Conservation (phyloP, 2,329 filamentous ascomycete genomes). For the Myriosclerotinia duriaeana region DNA sequence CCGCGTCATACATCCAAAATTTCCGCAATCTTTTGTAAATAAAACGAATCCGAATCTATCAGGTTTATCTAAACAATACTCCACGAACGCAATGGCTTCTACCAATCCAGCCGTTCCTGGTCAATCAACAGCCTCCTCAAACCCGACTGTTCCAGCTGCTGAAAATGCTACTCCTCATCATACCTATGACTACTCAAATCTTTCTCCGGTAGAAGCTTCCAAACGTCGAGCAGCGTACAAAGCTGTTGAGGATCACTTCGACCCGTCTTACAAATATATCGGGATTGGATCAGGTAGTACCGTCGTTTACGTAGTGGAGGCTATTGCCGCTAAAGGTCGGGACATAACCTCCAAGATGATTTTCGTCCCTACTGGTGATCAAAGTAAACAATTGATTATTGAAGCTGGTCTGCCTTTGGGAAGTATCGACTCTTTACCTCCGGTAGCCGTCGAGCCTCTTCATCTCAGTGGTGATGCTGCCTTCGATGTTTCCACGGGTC, state of each 20-base stretch:
- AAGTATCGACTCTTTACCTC: constrained; percentile 41
- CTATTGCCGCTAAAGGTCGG: constrained; percentile 63
- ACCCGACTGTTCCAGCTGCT: constrained; percentile 23
- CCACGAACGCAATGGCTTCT: constrained; percentile 15
- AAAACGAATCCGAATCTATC: not conserved
- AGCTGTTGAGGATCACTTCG: constrained; percentile 72
- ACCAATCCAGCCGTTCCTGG: constrained; percentile 19
- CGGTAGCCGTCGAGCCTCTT: constrained; percentile 33
- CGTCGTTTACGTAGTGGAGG: constrained; percentile 82
- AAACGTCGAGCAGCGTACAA: constrained; percentile 73
- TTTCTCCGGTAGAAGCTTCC: constrained; percentile 62
- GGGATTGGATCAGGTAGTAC: constrained; percentile 82
- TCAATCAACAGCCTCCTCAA: constrained; percentile 29
- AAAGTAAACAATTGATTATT: constrained; percentile 84
- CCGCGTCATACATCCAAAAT: not conserved
- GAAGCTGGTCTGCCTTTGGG: constrained; percentile 74
- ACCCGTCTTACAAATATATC: constrained; percentile 59
- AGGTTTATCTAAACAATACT: not conserved
- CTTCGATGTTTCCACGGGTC: constrained; percentile 61
- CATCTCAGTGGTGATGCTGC: constrained; percentile 53
- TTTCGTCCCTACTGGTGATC: constrained; percentile 82
- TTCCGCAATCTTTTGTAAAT: not conserved
- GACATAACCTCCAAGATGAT: constrained; percentile 62
- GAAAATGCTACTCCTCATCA: constrained; percentile 28
- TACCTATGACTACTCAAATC: constrained; percentile 21